These are phyloP conservation scores for Tulasnella calospora DNA, from an alignment of 768 basidiomycete species.

Conservation along the genomic window DNA sequence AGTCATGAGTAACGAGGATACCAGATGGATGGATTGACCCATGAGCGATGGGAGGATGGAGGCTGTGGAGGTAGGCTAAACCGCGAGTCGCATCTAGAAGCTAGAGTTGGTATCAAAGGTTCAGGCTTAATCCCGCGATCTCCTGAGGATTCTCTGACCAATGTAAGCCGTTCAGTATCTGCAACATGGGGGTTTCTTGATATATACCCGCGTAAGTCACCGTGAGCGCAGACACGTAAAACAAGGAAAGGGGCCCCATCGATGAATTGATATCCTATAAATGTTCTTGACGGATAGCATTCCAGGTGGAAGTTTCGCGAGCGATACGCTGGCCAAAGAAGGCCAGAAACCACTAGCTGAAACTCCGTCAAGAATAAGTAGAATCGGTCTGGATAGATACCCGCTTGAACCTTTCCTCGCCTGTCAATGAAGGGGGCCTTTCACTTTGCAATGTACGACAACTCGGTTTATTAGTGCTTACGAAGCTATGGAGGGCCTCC, in stretches of 20 bases:
- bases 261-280: no score
- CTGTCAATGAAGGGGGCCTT: no score
- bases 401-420: no score
- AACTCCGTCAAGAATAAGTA: no score
- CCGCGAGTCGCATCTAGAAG: conserved; percentile 24
- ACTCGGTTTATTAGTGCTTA: no score
- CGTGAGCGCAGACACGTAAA: background rate
- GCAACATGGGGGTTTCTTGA: background rate
- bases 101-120: background rate
- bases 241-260: background rate
- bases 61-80: conserved; percentile 26
- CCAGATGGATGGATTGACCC: conserved; percentile 22
- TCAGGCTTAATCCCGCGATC: background rate
- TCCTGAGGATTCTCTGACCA: background rate
- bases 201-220: background rate
- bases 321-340: background rate
- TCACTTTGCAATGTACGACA: no score
- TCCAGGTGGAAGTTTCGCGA: background rate
- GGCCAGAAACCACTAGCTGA: no score
- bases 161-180: background rate
- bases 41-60: conserved; percentile 26
- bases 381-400: no score
- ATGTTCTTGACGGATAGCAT: background rate
- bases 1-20: background rate
- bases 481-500: no score